Base-by-base conservation (phyloP, 164 flowering plant species). In the Sextonia rubra region DNA sequence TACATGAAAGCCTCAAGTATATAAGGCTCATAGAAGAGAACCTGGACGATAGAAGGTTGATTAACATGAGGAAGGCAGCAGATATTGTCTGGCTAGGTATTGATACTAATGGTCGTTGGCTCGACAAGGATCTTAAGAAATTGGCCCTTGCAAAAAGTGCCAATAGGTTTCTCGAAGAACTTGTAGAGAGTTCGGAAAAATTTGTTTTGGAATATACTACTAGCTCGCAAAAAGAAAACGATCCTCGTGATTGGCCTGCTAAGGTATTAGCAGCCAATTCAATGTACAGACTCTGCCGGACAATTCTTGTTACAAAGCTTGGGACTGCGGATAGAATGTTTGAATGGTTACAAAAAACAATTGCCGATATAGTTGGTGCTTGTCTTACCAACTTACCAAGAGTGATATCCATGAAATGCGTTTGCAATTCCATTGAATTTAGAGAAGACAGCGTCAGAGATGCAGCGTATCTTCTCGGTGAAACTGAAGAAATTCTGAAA, bases 1-100 rank as follows among this genome's bases (percentile, higher is more conserved):
- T 88, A 8, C 48, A 77, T 60, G 83, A 88, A 77, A 89, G 88
- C 1, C 81, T 89, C 15, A 64, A 26, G 25, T 88, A 79, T 66
- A 82, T 86, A 60, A 78, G 77, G 61, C 58, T 78, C 32, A 55
- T 87, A 60, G 91, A 88, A 27, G 69, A 79, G 12, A 75, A 75
- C 73, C 77, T 86, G 56, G 81, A 84, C 44, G n/a, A 22, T 2
- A 69, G 77, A 69, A 77, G 80, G 12, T 12, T 77, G 62, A 22
- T 2, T 23, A 82, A 78, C 72, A 30, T 71, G 70, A 83, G 78
- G 69, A 84, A 74, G 52, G 87, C 96, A 37, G 69, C 69, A 32
- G 48, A 66, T 66, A 32, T 66, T 1, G 6, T 66, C 15, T 66
- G 69, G 69, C 25, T 66, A 8, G 25, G 27, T 20, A 32, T 66